Evolutionary conservation across 2,329 filamentous ascomycete genomes (phyloP).

Genomic region (Hymenoscyphus repandus): DNA sequence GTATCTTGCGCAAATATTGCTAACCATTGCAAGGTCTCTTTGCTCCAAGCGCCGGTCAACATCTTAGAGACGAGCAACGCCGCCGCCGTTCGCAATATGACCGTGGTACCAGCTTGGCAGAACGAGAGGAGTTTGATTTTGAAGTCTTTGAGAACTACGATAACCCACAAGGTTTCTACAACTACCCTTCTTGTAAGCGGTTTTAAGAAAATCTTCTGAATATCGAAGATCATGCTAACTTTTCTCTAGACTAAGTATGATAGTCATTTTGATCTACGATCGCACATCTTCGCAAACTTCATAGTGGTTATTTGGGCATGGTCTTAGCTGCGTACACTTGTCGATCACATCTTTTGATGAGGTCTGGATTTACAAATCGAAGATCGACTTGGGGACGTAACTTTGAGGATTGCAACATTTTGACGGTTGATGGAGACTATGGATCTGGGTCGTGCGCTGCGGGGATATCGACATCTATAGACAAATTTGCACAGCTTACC

Average conservation of each 20-base stretch:
- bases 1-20: not conserved
- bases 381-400: slow-evolving; percentile 4
- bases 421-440: slow-evolving; percentile 1
- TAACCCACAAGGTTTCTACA: slow-evolving; percentile 3
- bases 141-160: slow-evolving; percentile 13
- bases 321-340: not conserved
- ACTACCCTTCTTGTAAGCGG: slow-evolving; percentile 18
- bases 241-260: not conserved
- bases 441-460: too few species aligned
- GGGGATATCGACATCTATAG: too few species aligned
- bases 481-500: too few species aligned
- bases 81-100: slow-evolving; percentile 70
- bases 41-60: slow-evolving; percentile 70
- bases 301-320: slow-evolving; percentile 5
- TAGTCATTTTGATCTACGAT: slow-evolving; percentile 7
- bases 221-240: not conserved
- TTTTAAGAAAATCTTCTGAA: not conserved
- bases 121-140: slow-evolving; percentile 26
- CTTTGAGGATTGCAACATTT: slow-evolving; percentile 4
- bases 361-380: slow-evolving; percentile 5
- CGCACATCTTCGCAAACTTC: slow-evolving; percentile 5
- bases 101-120: slow-evolving; percentile 69
- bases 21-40: slow-evolving; percentile 59
- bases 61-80: slow-evolving; percentile 69
- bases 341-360: slow-evolving; percentile 1